Evolutionary conservation across 495 filamentous ascomycete species (phyloP).

Genomic region (Astrocystis sublimbata): DNA sequence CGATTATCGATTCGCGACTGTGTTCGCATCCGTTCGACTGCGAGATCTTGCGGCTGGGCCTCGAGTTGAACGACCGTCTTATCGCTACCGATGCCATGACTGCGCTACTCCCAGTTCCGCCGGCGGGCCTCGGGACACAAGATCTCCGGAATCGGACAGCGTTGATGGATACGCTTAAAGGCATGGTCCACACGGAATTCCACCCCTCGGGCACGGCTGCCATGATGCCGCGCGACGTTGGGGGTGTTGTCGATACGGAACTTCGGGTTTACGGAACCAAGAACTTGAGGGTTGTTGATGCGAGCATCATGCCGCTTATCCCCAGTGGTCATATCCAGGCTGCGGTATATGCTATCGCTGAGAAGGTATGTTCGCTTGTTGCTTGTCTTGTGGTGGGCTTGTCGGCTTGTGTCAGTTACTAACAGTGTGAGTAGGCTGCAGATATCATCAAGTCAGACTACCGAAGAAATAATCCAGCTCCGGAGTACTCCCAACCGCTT

Average conservation of each 20-base stretch:
- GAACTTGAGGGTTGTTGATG: slow-evolving; percentile 55
- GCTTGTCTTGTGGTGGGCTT: not conserved
- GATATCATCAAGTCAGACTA: slow-evolving; percentile 40
- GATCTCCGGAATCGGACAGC: slow-evolving; percentile 28
- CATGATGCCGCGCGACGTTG: slow-evolving; percentile 37
- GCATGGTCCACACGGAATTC: slow-evolving; percentile 33
- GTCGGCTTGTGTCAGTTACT: not conserved
- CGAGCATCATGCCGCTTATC: slow-evolving; percentile 59
- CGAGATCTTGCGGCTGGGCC: slow-evolving; percentile 38
- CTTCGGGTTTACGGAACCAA: slow-evolving; percentile 56
- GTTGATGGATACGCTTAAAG: slow-evolving; percentile 26
- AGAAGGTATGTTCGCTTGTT: slow-evolving; percentile 42
- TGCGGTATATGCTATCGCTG: slow-evolving; percentile 61
- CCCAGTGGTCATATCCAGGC: slow-evolving; percentile 52
- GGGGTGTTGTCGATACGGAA: slow-evolving; percentile 52
- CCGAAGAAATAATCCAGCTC: not conserved
- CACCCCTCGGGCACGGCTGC: slow-evolving; percentile 40
- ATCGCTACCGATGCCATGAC: slow-evolving; percentile 37
- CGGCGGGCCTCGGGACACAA: slow-evolving; percentile 27
- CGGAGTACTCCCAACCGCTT: not conserved
- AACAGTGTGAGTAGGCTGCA: slow-evolving; percentile 31
- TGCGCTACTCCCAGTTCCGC: slow-evolving; percentile 30
- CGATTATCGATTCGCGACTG: slow-evolving; percentile 36
- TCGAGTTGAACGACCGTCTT: slow-evolving; percentile 39
- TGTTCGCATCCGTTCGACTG: slow-evolving; percentile 46